Conservation (phyloP, 1,139 yeast species). For the Chernovozyma aurita region DNA sequence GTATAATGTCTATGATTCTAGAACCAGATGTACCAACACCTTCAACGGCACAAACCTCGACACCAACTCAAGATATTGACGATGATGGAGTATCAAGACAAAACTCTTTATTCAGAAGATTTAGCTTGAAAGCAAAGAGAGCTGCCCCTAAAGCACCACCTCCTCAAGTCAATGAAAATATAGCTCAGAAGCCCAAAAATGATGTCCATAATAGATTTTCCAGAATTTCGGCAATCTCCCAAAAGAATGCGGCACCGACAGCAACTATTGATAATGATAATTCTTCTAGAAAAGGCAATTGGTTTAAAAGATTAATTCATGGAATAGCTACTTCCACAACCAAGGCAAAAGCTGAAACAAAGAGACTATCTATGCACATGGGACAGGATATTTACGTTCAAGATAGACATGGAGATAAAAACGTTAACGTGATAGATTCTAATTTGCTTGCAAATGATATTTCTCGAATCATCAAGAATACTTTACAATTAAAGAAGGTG, state of each 20-base stretch:
- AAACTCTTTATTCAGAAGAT: conserved; percentile 22
- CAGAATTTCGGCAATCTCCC: conserved; percentile 9
- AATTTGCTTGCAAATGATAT: conserved; percentile 26
- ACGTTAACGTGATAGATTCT: conserved; percentile 33
- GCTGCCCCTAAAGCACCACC: conserved; percentile 42
- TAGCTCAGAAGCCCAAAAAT: conserved; percentile 12
- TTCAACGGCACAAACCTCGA: conserved; percentile 1
- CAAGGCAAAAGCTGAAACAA: conserved; percentile 7
- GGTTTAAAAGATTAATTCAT: conserved; percentile 38
- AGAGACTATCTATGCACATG: conserved; percentile 1
- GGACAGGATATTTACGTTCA: conserved; percentile 7
- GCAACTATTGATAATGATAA: conserved; percentile 11
- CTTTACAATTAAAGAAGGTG: conserved; percentile 43
- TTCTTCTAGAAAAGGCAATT: conserved; percentile 18
- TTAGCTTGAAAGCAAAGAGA: conserved; percentile 40
- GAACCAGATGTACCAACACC: neutral
- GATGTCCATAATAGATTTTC: conserved; percentile 13
- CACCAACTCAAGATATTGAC: neutral
- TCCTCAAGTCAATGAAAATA: conserved; percentile 4
- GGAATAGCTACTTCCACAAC: conserved; percentile 17
- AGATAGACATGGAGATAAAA: conserved; percentile 12
- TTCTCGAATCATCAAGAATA: conserved; percentile 32
- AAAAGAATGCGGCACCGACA: conserved; percentile 9
- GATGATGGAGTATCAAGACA: conserved; percentile 6
- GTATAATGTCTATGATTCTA: neutral